These are phyloP conservation scores for Platanthera guangdongensis DNA, from an alignment of 106 monocot species.

Conservation along the genomic window DNA sequence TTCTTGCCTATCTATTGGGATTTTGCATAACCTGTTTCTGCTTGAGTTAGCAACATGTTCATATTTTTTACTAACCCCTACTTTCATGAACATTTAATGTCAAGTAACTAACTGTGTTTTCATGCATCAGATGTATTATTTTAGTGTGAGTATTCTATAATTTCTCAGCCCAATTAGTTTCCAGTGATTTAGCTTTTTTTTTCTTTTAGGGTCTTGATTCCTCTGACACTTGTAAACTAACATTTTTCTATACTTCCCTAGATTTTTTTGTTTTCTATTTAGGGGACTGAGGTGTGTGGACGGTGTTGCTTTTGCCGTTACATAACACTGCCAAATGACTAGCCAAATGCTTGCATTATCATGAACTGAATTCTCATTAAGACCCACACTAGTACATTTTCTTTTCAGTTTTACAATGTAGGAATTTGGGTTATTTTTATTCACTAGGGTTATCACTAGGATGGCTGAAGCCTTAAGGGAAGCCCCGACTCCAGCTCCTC, in stretches of 20 bases:
- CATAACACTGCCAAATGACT: background rate
- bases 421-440: no score
- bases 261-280: background rate
- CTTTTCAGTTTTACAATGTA: background rate
- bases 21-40: background rate
- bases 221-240: background rate
- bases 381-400: background rate
- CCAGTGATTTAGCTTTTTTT: background rate
- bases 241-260: background rate
- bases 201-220: background rate
- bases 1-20: background rate
- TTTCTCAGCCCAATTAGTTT: background rate
- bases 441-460: no score
- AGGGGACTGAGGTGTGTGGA: background rate
- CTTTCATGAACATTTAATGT: background rate
- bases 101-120: background rate
- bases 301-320: background rate
- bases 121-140: background rate
- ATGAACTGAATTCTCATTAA: background rate
- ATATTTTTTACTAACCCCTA: conserved; percentile 1
- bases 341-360: background rate
- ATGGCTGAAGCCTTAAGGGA: no score
- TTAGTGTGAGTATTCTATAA: background rate
- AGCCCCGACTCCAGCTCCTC: no score
- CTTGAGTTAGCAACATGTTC: background rate